Evolutionary conservation across 495 filamentous ascomycete genomes (phyloP), one percentile per base, ranked within the genome.

Genomic region (Friedmanniomyces simplex): DNA sequence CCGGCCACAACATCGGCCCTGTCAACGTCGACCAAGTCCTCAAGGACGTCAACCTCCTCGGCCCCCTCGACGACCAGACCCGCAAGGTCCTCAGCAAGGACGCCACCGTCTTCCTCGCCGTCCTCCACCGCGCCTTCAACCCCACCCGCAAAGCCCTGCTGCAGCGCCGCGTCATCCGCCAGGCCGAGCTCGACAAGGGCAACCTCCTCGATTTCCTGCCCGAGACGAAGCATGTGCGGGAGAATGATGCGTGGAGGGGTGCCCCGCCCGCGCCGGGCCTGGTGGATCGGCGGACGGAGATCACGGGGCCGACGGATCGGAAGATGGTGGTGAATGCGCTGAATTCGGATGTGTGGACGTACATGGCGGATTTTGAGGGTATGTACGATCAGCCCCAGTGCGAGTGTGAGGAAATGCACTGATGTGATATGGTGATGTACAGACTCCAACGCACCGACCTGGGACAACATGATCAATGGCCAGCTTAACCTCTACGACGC

Each of bases 351-450:
- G 94, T 97, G 20, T 99, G 88, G 89, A 97, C 93, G 28, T 99
- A 99, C 70, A 99, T 99, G 93, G 94, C 93, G 26, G 93, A 99
- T 76, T 93, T 99, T 56, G 93, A 99, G 75, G 90, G 89, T 90
- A 70, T 50, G 89, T 90, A 70, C 48, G 74, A 54, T 13, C 11
- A 49, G 14, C n/a, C n/a, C n/a, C n/a, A n/a, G n/a, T n/a, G n/a
- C n/a, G 28, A 43, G 3, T 14, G 26, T 26, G 18, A 5, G 13
- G 32, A 16, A 24, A 45, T 25, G n/a, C 2, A 34, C 3, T 10
- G 30, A 1, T 2, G 26, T 20, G 10, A 32, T 25, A 3, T 5
- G 14, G 16, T 10, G 13, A 14, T 28, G 18, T 49, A 12, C 46
- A 95, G 93, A 99, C 71, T 97, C 93, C 3, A 95, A 81, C 71